Conservation (phyloP, 176 grass and related monocot genomes). For the Calamus simplicifolius region DNA sequence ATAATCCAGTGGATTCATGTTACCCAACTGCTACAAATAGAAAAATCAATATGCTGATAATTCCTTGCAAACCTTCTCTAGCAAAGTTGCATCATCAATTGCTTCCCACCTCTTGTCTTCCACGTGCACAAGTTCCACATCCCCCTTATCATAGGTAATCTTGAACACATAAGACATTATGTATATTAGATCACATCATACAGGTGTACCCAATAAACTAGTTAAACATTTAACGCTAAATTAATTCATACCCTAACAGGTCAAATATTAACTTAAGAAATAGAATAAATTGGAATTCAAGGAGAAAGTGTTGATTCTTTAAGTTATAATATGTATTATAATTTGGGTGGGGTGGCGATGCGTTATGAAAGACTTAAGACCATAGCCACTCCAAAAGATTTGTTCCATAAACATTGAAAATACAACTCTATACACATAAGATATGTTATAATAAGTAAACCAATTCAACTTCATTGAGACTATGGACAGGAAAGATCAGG, state of each 20-base stretch:
- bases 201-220: background rate
- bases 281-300: too few relatives aligned
- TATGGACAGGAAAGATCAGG: too few relatives aligned
- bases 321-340: too few relatives aligned
- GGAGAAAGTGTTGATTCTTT: too few relatives aligned
- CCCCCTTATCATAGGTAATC: conserved; percentile 37
- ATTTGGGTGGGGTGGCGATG: too few relatives aligned
- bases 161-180: conserved; percentile 1
- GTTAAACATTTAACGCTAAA: background rate
- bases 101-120: conserved; percentile 43
- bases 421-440: too few relatives aligned
- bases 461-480: too few relatives aligned
- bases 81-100: conserved; percentile 29
- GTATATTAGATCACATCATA: conserved; percentile 2
- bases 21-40: conserved; percentile 20
- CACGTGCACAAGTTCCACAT: conserved; percentile 31
- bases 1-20: conserved; percentile 21
- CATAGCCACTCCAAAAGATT: too few relatives aligned
- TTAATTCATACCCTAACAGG: background rate
- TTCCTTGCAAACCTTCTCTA: conserved; percentile 21
- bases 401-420: too few relatives aligned
- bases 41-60: background rate
- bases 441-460: too few relatives aligned
- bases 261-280: too few relatives aligned
- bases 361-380: too few relatives aligned